Conservation (phyloP, 768 basidiomycete species). For the Udeniomyces megalosporus region DNA sequence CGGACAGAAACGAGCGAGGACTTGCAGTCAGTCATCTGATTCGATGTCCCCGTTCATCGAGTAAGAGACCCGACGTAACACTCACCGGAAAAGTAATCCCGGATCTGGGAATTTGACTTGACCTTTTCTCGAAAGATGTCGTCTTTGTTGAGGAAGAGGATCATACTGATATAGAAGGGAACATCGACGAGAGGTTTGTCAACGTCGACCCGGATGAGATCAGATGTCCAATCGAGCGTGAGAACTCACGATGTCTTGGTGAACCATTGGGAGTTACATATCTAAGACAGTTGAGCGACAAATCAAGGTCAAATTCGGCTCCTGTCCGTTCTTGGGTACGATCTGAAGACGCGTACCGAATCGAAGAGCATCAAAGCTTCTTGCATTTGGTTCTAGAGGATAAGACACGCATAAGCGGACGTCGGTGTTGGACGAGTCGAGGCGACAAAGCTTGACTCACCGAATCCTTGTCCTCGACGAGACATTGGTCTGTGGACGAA, state of each 20-base stretch:
- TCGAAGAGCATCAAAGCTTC: conserved; percentile 17
- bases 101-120: conserved; percentile 52
- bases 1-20: no score
- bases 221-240: background rate
- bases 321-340: background rate
- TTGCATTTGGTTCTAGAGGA: conserved; percentile 12
- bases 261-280: conserved; percentile 11
- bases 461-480: conserved; percentile 81
- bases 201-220: background rate
- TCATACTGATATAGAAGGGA: conserved; percentile 34
- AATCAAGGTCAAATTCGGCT: conserved; percentile 22
- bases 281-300: background rate
- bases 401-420: background rate
- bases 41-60: no score
- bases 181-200: background rate
- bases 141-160: conserved; percentile 88
- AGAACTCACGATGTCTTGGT: conserved; percentile 1
- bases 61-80: no score
- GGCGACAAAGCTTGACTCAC: conserved; percentile 35
- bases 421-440: background rate
- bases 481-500: conserved; percentile 36
- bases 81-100: conserved; percentile 55
- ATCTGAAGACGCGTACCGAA: background rate
- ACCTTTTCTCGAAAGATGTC: conserved; percentile 75
- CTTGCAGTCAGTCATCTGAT: no score